These are phyloP conservation scores for Torulaspora gathmanii DNA, from an alignment of 805 yeast genomes.

Conservation along the genomic window DNA sequence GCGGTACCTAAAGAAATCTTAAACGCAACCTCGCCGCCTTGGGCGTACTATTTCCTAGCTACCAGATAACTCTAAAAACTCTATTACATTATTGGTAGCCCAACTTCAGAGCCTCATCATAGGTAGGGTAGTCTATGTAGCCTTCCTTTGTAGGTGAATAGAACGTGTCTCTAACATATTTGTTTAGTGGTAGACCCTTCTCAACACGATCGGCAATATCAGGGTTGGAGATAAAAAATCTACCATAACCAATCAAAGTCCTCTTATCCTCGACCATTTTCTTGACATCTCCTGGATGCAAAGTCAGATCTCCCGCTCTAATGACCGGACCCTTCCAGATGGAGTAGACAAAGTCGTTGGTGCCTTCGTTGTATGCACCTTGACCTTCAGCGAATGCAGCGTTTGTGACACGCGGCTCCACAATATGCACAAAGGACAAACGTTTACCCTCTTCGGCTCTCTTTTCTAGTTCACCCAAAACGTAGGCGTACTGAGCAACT, in stretches of 20 bases:
- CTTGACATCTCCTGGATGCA: slow-evolving; percentile 28
- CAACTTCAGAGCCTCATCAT: slow-evolving; percentile 21
- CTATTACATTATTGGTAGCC: slow-evolving; percentile 7
- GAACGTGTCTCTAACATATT: slow-evolving; percentile 46
- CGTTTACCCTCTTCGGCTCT: slow-evolving; percentile 37
- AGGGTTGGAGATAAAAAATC: slow-evolving; percentile 50
- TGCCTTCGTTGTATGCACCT: slow-evolving; percentile 26
- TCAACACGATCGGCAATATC: slow-evolving; percentile 44
- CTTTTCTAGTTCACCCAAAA: slow-evolving; percentile 40
- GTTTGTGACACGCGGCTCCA: slow-evolving; percentile 43
- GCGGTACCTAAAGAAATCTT: too few relatives aligned
- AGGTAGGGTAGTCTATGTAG: slow-evolving; percentile 41
- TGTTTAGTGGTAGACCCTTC: slow-evolving; percentile 37
- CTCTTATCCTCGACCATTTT: slow-evolving; percentile 37
- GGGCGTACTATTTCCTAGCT: too few relatives aligned
- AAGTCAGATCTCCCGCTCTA: slow-evolving; percentile 38
- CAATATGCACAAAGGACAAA: slow-evolving; percentile 41
- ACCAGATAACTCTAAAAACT: too few relatives aligned
- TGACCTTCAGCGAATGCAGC: slow-evolving; percentile 21
- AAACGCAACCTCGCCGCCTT: too few relatives aligned
- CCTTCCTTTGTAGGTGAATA: slow-evolving; percentile 38
- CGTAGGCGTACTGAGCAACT: slow-evolving; percentile 40
- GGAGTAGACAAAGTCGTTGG: slow-evolving; percentile 39
- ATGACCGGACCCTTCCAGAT: slow-evolving; percentile 45
- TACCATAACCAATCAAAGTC: slow-evolving; percentile 43